Conservation (phyloP, 352 stramenopile genomes). For the Lagenidium giganteum region DNA sequence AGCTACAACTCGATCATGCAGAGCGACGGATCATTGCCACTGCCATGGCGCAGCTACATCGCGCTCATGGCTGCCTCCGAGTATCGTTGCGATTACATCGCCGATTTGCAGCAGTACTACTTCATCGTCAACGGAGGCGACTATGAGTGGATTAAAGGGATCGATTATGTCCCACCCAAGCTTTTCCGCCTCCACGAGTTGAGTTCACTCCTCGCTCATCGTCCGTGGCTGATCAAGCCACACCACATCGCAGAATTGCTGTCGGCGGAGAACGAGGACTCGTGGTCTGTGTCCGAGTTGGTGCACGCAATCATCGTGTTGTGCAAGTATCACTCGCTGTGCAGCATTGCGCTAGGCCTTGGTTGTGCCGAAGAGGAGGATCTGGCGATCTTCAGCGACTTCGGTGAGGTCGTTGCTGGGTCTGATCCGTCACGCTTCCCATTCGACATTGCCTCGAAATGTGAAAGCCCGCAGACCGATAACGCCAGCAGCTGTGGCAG, state of each 20-base stretch:
- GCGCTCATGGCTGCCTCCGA: conserved; percentile 68
- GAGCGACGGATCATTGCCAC: conserved; percentile 56
- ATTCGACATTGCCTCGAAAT: conserved; percentile 7
- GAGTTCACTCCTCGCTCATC: conserved; percentile 66
- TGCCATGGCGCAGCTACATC: conserved; percentile 73
- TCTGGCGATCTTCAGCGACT: conserved; percentile 51
- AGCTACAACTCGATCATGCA: conserved; percentile 52
- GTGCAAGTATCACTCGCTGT: conserved; percentile 69
- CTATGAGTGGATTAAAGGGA: conserved; percentile 59
- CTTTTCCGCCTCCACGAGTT: conserved; percentile 68
- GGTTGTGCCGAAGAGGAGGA: conserved; percentile 65
- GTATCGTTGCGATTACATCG: conserved; percentile 62
- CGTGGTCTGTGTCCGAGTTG: conserved; percentile 77
- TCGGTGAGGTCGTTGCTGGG: conserved; percentile 31
- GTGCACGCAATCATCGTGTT: conserved; percentile 76
- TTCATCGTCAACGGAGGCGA: conserved; percentile 71
- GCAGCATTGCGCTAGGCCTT: conserved; percentile 60
- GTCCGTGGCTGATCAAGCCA: conserved; percentile 60
- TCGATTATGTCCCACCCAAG: conserved; percentile 67
- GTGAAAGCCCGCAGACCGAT: conserved; percentile 6
- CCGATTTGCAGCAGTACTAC: conserved; percentile 64
- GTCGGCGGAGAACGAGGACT: conserved; percentile 47
- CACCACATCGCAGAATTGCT: conserved; percentile 65
- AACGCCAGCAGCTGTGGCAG: conserved; percentile 35
- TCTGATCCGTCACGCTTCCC: conserved; percentile 7